Percentiles rank a stretch among this genome's conserved stretches.
Evolutionary conservation across 345 rosid genomes (phyloP).

Genomic region (Angophora floribunda): DNA sequence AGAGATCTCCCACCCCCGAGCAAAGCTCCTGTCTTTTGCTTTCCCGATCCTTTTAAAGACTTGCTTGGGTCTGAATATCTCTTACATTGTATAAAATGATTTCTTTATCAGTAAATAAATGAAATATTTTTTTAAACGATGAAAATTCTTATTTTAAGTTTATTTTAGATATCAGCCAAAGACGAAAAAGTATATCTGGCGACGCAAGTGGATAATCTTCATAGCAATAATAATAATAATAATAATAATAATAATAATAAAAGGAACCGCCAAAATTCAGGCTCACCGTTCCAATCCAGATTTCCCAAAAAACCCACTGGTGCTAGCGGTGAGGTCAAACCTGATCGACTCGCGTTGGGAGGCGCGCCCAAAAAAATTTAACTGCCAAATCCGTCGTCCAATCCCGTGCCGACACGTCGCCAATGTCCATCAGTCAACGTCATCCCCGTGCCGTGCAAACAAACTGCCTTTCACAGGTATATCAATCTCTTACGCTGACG

Average conservation of each 20-base stretch:
- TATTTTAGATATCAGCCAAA: not conserved
- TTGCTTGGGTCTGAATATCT: no score
- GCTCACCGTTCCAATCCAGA: not conserved
- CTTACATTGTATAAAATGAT: no score
- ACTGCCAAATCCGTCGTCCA: conserved; percentile 14
- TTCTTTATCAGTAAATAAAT: no score
- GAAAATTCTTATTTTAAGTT: not conserved
- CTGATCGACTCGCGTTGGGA: conserved; percentile 7
- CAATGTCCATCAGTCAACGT: not conserved
- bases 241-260: not conserved
- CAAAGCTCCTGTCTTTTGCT: no score
- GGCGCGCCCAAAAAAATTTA: conserved; percentile 19
- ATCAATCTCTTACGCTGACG: not conserved
- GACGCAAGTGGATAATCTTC: not conserved
- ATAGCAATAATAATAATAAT: no score
- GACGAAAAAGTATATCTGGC: not conserved
- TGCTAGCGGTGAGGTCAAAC: not conserved
- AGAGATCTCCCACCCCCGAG: no score
- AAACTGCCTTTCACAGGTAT: not conserved
- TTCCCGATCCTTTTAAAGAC: no score
- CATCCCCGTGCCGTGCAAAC: conserved; percentile 13
- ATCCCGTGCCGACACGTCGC: conserved; percentile 16
- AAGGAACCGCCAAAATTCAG: not conserved
- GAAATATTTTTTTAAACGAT: no score
- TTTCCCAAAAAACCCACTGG: not conserved